Conservation (phyloP, 768 basidiomycete genomes). For the Chalciporus pseudorubinellus region DNA sequence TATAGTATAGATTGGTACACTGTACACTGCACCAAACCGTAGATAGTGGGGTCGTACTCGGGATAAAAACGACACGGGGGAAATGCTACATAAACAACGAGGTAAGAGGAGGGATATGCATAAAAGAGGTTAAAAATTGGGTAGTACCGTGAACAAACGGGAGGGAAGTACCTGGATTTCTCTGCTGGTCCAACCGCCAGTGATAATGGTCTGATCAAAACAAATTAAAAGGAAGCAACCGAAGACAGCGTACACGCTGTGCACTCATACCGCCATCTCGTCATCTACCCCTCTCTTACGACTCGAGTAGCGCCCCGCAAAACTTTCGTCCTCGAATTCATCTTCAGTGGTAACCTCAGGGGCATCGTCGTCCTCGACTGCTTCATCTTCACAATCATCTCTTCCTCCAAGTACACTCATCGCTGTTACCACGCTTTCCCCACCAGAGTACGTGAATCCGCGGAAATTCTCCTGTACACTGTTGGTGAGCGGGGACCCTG, state of each 20-base stretch:
- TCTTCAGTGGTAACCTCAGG: constrained; percentile 64
- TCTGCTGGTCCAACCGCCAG: constrained; percentile 20
- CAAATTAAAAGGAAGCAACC: constrained; percentile 8
- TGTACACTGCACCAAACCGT: constrained; percentile 5
- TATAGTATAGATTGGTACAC: constrained; percentile 20
- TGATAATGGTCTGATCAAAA: constrained; percentile 3
- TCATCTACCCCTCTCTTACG: constrained; percentile 45
- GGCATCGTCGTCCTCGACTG: constrained; percentile 50
- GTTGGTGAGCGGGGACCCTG: constrained; percentile 75
- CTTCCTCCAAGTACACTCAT: constrained; percentile 39
- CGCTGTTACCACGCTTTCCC: constrained; percentile 58
- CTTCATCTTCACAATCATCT: constrained; percentile 35
- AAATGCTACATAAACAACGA: constrained; percentile 10
- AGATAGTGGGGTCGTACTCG: constrained; percentile 2
- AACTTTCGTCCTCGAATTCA: constrained; percentile 66
- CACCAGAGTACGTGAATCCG: constrained; percentile 87
- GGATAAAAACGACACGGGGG: constrained; percentile 1
- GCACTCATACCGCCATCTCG: constrained; percentile 31
- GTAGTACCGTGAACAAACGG: constrained; percentile 4
- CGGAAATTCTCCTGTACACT: constrained; percentile 96
- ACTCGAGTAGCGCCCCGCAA: constrained; percentile 70
- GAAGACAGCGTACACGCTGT: constrained; percentile 8
- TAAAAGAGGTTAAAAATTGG: constrained; percentile 1
- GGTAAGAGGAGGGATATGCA: constrained; percentile 5
- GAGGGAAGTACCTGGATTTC: constrained; percentile 19